These are phyloP conservation scores for Myriosclerotinia curreyana DNA, from an alignment of 2,329 filamentous ascomycete species.

Conservation along the genomic window DNA sequence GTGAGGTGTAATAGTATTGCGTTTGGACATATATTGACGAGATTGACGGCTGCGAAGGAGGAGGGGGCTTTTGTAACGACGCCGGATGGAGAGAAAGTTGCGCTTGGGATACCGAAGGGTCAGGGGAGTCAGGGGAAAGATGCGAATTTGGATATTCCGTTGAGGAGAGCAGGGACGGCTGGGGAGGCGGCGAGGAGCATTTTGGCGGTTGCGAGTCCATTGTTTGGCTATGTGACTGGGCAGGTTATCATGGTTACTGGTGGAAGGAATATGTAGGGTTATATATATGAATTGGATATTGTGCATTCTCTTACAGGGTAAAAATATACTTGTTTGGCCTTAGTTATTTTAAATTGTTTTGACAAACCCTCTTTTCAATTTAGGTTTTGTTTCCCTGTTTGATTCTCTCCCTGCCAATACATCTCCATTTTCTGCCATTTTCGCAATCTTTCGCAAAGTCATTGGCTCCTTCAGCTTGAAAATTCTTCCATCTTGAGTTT, in stretches of 20 bases:
- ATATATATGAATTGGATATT: not conserved
- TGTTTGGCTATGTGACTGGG: slow-evolving; percentile 81
- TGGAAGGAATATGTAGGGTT: slow-evolving; percentile 57
- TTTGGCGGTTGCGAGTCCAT: slow-evolving; percentile 73
- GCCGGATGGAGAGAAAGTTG: slow-evolving; percentile 71
- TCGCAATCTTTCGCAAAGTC: not conserved
- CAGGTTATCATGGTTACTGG: slow-evolving; percentile 87
- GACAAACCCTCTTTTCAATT: too few relatives aligned
- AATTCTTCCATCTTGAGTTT: not conserved
- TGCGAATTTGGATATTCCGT: slow-evolving; percentile 67
- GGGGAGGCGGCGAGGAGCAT: slow-evolving; percentile 78
- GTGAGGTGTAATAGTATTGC: slow-evolving; percentile 81
- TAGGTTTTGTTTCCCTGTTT: too few relatives aligned
- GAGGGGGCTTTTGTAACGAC: slow-evolving; percentile 75
- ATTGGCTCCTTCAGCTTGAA: not conserved
- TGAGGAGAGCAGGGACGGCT: slow-evolving; percentile 72
- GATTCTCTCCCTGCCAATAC: too few relatives aligned
- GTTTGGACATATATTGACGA: slow-evolving; percentile 77
- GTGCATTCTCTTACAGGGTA: not conserved
- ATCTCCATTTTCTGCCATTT: not conserved
- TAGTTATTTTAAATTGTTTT: too few relatives aligned
- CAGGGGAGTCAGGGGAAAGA: slow-evolving; percentile 44
- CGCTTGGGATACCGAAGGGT: slow-evolving; percentile 70
- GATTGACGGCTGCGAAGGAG: slow-evolving; percentile 82
- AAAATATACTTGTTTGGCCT: not conserved